A percentile compares a stretch with the other conserved stretches of the same genome.
These are phyloP conservation scores for Pichia sp. DNA, from an alignment of 1,139 yeast genomes.

Conservation along the genomic window DNA sequence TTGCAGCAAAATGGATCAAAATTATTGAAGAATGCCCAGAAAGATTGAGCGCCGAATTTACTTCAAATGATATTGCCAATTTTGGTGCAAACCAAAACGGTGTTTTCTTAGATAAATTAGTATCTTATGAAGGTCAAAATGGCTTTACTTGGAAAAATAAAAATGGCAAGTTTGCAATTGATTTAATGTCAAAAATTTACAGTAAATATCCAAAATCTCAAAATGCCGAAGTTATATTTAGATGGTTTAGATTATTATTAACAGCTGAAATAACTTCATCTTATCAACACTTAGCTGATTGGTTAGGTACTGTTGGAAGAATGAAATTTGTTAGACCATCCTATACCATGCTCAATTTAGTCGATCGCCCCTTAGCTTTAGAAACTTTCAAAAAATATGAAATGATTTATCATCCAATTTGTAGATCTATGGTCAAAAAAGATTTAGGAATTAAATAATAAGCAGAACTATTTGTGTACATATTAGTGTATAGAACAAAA, in stretches of 20 bases:
- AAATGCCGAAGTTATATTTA: constrained; percentile 77
- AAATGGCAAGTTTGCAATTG: constrained; percentile 33
- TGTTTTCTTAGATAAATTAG: constrained; percentile 69
- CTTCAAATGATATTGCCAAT: constrained; percentile 39
- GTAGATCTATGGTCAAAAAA: constrained; percentile 70
- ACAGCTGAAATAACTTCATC: constrained; percentile 40
- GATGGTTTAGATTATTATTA: constrained; percentile 66
- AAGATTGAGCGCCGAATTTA: constrained; percentile 26
- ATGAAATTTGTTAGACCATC: constrained; percentile 95
- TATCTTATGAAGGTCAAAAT: constrained; percentile 33
- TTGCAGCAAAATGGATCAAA: constrained; percentile 61
- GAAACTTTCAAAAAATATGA: constrained; percentile 55
- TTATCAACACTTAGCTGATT: constrained; percentile 56
- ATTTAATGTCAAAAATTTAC: constrained; percentile 42
- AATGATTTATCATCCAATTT: constrained; percentile 74
- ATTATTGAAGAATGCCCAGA: constrained; percentile 29
- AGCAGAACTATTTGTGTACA: too few species aligned
- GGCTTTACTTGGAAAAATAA: constrained; percentile 32
- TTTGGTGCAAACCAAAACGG: constrained; percentile 75
- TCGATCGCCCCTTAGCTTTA: constrained; percentile 61
- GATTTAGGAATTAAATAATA: constrained; percentile 41
- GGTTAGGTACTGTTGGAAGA: constrained; percentile 90
- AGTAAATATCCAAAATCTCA: constrained; percentile 41
- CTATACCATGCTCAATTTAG: constrained; percentile 55
- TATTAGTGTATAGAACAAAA: too few species aligned